Evolutionary conservation across 345 rosid genomes (phyloP), one percentile per base, ranked within the genome.

Genomic region (Salix dunnii): DNA sequence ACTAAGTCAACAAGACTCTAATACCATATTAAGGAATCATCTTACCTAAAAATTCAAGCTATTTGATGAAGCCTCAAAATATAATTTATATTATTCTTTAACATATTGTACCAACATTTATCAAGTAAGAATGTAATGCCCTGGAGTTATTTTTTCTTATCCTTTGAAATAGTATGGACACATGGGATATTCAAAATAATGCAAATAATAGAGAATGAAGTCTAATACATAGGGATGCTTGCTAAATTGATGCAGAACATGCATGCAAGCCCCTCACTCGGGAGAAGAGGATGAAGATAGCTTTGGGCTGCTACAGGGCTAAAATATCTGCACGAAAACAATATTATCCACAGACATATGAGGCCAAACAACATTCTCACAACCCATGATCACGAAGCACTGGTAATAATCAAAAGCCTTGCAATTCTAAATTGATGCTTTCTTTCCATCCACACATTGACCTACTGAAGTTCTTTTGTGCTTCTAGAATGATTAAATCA

Each of bases 341-440:
- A 77, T 78, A 88, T 91, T 71, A 72, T 89, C 74, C 92, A 89
- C 68, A 85, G 92, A 84, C 91, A 89, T 67, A 77, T 88, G 89
- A 78, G 92, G 71, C 92, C 92, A 36, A 86, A 84, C 78, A 89
- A 91, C 88, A 88, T 89, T 82, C 92, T 89, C 28, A 88, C 88
- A 28, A 89, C 91, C 3, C 89, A 91, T 74, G 91, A 88, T 76
- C 82, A 81, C 10, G 85, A 88, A 69, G 43, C 90, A 33, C 51
- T 91, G 90, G 95, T 91, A 91, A 81, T 48, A 25, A 9, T 49
- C 2, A 23, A 38, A n/a, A 30, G 25, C 27, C 27, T 5, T 23
- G 17, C 2, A 49, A 1, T 5, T 61, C 33, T 23, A 61, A 28
- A 61, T 25, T 8, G 66, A 61, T 61, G 30, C 17, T 16, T 49